phyloP scores from a whole-genome alignment of 75 land plant genomes.

The Cryptomeria japonica region DNA sequence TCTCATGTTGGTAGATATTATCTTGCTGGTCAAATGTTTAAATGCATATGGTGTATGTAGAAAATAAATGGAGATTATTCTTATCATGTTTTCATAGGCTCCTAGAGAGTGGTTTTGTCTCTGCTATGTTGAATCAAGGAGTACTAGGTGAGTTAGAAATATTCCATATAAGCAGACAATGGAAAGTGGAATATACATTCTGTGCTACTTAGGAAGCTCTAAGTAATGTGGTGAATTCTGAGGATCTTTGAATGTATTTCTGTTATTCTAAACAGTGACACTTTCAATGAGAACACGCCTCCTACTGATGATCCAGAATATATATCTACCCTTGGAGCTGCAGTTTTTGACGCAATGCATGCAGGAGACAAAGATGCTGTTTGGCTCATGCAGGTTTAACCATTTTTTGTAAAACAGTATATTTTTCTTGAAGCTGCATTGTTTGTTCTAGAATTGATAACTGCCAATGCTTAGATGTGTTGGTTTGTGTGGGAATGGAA shows the following conservation, averaged over 20 bases:
- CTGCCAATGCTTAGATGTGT: background rate
- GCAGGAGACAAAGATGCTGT: slow-evolving; percentile 82
- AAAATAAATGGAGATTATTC: background rate
- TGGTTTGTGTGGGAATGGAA: background rate
- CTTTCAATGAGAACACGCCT: slow-evolving; percentile 94
- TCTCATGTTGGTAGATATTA: background rate
- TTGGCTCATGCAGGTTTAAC: slow-evolving; percentile 94
- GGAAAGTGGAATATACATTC: background rate
- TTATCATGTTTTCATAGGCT: background rate
- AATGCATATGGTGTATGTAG: background rate
- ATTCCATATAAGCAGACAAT: background rate
- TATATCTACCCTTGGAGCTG: slow-evolving; percentile 85
- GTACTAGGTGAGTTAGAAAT: background rate
- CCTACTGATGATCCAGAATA: slow-evolving; percentile 83
- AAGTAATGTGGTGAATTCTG: background rate
- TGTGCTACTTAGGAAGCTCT: background rate
- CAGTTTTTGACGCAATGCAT: slow-evolving; percentile 83
- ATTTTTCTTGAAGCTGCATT: background rate
- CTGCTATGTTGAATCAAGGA: background rate
- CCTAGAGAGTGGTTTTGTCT: background rate
- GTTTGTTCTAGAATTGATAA: background rate
- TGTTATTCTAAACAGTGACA: slow-evolving; percentile 65
- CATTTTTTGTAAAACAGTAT: background rate
- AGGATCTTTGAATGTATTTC: background rate
- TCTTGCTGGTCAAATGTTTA: background rate